phyloP scores from a whole-genome alignment of 2,329 filamentous ascomycete species.

The Aspergillus sp. region DNA sequence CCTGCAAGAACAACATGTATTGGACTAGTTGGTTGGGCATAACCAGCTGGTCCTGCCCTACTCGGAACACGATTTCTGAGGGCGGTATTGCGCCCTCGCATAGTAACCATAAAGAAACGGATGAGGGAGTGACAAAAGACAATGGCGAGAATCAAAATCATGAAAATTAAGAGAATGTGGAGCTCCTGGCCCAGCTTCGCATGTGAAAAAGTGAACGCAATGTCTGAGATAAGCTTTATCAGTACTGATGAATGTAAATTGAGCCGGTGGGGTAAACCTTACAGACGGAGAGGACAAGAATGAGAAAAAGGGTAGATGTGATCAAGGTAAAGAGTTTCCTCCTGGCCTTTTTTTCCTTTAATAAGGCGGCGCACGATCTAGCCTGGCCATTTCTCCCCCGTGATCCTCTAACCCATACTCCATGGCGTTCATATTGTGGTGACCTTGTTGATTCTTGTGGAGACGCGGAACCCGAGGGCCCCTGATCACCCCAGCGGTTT shows the following conservation, averaged over 20 bases:
- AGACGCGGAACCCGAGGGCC: background rate
- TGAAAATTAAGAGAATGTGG: conserved; percentile 72
- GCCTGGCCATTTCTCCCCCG: conserved; percentile 3
- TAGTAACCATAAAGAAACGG: conserved; percentile 63
- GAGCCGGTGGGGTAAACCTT: conserved; percentile 33
- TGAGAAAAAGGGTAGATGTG: conserved; percentile 61
- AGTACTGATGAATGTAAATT: conserved; percentile 1
- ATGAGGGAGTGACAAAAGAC: conserved; percentile 78
- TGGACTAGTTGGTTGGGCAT: conserved; percentile 65
- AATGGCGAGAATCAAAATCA: conserved; percentile 68
- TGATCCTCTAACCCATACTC: conserved; percentile 4
- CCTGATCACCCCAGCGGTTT: background rate
- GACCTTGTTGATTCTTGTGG: background rate
- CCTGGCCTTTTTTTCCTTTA: conserved; percentile 52
- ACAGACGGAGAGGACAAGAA: conserved; percentile 61
- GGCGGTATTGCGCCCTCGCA: conserved; percentile 37
- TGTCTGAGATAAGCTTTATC: conserved; percentile 49
- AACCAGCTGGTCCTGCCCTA: conserved; percentile 56
- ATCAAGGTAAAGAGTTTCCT: conserved; percentile 57
- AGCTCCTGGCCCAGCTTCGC: conserved; percentile 64
- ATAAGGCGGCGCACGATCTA: conserved; percentile 34
- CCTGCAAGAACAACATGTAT: conserved; percentile 71
- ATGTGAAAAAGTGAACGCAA: conserved; percentile 65
- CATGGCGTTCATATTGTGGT: background rate
- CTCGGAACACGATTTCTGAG: conserved; percentile 38